Evolutionary conservation across 2,329 filamentous ascomycete genomes (phyloP).

Genomic region (Blastomyces emzantsi): DNA sequence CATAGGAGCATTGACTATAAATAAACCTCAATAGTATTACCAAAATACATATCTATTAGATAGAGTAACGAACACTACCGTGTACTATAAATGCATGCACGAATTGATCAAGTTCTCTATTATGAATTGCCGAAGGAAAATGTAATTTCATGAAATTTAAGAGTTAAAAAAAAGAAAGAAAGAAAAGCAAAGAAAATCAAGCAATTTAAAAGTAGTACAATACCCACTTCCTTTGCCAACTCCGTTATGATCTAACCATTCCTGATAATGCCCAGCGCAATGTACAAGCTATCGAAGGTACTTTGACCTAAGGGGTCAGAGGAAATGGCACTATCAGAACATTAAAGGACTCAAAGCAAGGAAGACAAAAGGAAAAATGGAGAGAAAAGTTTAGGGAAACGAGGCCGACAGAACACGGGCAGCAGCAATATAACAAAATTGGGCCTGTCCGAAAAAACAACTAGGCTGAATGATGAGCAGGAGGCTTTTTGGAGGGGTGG

Average conservation of each 20-base stretch:
- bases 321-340: constrained; percentile 24
- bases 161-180: too few relatives aligned
- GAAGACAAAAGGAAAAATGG: constrained; percentile 17
- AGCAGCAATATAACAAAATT: not conserved
- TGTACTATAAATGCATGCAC: not conserved
- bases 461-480: not conserved
- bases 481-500: constrained; percentile 1
- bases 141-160: not conserved
- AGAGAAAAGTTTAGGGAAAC: constrained; percentile 12
- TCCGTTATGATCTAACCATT: constrained; percentile 28
- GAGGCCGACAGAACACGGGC: not conserved
- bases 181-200: too few relatives aligned
- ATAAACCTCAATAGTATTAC: not conserved
- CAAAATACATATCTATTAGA: not conserved
- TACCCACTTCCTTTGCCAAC: constrained; percentile 10
- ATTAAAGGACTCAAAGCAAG: constrained; percentile 22
- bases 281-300: constrained; percentile 29
- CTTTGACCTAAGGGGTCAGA: constrained; percentile 16
- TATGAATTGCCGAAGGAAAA: not conserved
- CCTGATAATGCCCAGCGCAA: constrained; percentile 24
- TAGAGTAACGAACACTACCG: not conserved
- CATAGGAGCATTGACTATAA: not conserved
- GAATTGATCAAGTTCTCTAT: not conserved
- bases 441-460: not conserved
- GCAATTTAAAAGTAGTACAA: not conserved